Conservation (phyloP, 768 basidiomycete species). For the Mrakia blollopis region DNA sequence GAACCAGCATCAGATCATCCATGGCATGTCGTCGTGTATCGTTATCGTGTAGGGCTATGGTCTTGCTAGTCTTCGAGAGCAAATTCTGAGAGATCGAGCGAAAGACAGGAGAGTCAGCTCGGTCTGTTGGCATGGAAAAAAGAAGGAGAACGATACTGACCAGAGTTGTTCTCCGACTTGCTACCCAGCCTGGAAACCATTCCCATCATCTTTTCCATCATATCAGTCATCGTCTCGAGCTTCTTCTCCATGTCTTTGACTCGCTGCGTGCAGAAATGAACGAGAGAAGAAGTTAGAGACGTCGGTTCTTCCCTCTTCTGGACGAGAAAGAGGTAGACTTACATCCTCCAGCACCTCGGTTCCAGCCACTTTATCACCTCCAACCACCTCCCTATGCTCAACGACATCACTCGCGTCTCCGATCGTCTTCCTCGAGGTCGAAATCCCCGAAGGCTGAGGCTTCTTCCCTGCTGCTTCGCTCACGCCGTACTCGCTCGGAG, state of each 20-base stretch:
- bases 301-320: neutral
- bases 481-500: neutral
- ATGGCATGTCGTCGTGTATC: no score
- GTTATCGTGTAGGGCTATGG: no score
- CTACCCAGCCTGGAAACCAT: neutral
- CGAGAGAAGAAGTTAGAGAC: neutral
- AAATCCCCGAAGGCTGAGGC: neutral
- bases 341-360: neutral
- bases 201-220: constrained; percentile 22
- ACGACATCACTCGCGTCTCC: constrained; percentile 12
- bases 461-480: neutral
- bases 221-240: constrained; percentile 1
- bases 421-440: constrained; percentile 1
- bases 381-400: neutral
- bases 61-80: neutral
- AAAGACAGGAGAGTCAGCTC: neutral
- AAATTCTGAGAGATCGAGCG: neutral
- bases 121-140: neutral
- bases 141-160: neutral
- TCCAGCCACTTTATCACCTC: neutral
- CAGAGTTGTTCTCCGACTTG: neutral
- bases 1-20: no score
- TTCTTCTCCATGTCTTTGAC: constrained; percentile 15
- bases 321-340: neutral
- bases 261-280: neutral